phyloP scores from a whole-genome alignment of 352 stramenopile species.

The Globisporangium nunn region DNA sequence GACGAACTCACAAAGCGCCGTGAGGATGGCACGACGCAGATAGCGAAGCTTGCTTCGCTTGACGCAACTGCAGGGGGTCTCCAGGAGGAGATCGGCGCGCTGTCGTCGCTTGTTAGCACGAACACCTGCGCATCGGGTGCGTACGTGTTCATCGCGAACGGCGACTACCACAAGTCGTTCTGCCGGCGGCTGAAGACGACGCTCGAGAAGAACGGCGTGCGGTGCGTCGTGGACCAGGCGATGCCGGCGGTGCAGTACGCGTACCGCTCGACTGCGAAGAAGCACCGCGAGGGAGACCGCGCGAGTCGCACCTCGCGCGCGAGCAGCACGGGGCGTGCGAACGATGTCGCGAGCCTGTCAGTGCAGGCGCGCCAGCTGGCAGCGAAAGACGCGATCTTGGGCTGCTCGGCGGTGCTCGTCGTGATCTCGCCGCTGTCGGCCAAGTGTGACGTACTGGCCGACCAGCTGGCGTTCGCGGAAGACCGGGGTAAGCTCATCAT shows the following conservation, averaged over 20 bases:
- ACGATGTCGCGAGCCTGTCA: conserved; percentile 15
- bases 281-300: not conserved
- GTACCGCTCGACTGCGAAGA: conserved; percentile 18
- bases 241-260: conserved; percentile 37
- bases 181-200: conserved; percentile 49
- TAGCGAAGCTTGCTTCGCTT: not conserved
- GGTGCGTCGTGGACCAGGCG: conserved; percentile 46
- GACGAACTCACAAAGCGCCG: conserved; percentile 12
- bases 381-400: conserved; percentile 67
- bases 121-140: conserved; percentile 14
- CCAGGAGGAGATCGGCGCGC: not conserved
- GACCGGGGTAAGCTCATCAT: conserved; percentile 69
- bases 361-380: conserved; percentile 59
- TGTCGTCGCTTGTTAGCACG: not conserved
- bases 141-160: conserved; percentile 74
- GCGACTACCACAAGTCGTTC: conserved; percentile 66
- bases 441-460: conserved; percentile 59
- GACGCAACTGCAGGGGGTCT: not conserved
- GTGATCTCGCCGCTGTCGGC: conserved; percentile 62
- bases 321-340: not conserved
- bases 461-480: conserved; percentile 79
- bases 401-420: conserved; percentile 58
- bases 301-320: not conserved
- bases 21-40: not conserved
- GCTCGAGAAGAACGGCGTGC: conserved; percentile 50